A percentile compares a stretch with the other conserved stretches of the same genome.
Evolutionary conservation across 257 asterid species (phyloP).

Genomic region (Solanum habrochaites): DNA sequence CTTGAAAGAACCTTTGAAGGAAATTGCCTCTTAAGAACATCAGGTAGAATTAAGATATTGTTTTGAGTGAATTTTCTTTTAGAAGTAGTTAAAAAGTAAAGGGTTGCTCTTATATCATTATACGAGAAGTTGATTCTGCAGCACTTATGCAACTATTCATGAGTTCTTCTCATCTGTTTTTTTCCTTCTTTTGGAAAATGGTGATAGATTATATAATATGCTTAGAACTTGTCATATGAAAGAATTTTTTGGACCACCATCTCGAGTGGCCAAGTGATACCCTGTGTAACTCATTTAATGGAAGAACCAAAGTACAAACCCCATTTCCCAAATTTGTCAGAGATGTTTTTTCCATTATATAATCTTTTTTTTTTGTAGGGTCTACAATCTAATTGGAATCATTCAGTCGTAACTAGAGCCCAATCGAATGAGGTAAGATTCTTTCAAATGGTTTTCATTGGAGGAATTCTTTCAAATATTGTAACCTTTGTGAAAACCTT

Average conservation of each 20-base stretch:
- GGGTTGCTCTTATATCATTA: background rate
- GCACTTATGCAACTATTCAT: background rate
- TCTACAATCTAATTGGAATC: constrained; percentile 36
- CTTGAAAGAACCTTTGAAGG: background rate
- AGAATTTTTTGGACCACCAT: background rate
- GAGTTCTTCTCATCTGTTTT: background rate
- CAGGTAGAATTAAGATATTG: background rate
- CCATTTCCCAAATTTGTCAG: background rate
- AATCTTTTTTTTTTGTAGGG: constrained; percentile 25
- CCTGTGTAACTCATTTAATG: background rate
- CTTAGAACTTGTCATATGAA: background rate
- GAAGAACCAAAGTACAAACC: background rate
- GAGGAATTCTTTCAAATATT: constrained; percentile 15
- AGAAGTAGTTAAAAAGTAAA: background rate
- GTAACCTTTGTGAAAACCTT: constrained; percentile 11
- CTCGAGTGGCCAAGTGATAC: background rate
- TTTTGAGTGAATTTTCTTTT: background rate
- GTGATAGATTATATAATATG: background rate
- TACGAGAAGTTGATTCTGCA: background rate
- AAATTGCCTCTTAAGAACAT: background rate
- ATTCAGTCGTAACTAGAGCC: constrained; percentile 36
- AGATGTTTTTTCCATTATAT: background rate
- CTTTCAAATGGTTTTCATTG: constrained; percentile 8
- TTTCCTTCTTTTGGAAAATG: background rate
- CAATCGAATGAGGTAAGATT: constrained; percentile 53